Conservation (phyloP, 140 eudicot genomes). For the Flaveria floridana region DNA sequence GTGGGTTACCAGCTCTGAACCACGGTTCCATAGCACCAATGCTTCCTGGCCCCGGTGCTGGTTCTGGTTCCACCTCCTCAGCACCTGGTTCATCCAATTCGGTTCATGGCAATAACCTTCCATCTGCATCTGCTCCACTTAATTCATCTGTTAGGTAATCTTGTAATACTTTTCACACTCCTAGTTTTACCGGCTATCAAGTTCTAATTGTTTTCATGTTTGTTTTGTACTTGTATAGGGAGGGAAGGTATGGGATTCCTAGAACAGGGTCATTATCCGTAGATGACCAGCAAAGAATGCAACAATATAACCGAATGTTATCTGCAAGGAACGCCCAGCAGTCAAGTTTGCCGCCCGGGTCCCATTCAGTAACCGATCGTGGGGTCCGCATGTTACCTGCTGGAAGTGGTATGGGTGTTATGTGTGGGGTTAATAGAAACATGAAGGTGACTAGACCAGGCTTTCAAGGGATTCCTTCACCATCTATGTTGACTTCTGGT, state of each 20-base stretch:
- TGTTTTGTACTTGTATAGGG: conserved; percentile 41
- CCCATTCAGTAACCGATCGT: conserved; percentile 62
- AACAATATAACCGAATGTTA: conserved; percentile 67
- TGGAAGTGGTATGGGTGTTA: conserved; percentile 60
- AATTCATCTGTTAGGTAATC: conserved; percentile 68
- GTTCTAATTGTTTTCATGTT: conserved; percentile 19
- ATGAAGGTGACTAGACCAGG: conserved; percentile 72
- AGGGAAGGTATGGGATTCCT: conserved; percentile 68
- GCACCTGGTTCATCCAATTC: conserved; percentile 48
- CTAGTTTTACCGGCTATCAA: conserved; percentile 2
- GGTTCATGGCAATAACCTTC: conserved; percentile 50
- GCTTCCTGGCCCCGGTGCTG: conserved; percentile 40
- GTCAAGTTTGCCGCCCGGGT: conserved; percentile 57
- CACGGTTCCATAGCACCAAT: conserved; percentile 47
- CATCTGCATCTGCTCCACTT: conserved; percentile 50
- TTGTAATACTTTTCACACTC: conserved; percentile 1
- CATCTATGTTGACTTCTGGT: conserved; percentile 47
- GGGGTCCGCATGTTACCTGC: conserved; percentile 67
- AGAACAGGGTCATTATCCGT: conserved; percentile 64
- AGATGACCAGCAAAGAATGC: conserved; percentile 84
- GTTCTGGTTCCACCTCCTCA: conserved; percentile 51
- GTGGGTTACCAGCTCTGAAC: conserved; percentile 50
- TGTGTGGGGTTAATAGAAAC: conserved; percentile 62
- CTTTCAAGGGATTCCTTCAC: conserved; percentile 57
- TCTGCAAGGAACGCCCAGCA: conserved; percentile 64